These are phyloP conservation scores for Eimeria zaria DNA, from an alignment of 169 alveolate genomes.

Conservation along the genomic window DNA sequence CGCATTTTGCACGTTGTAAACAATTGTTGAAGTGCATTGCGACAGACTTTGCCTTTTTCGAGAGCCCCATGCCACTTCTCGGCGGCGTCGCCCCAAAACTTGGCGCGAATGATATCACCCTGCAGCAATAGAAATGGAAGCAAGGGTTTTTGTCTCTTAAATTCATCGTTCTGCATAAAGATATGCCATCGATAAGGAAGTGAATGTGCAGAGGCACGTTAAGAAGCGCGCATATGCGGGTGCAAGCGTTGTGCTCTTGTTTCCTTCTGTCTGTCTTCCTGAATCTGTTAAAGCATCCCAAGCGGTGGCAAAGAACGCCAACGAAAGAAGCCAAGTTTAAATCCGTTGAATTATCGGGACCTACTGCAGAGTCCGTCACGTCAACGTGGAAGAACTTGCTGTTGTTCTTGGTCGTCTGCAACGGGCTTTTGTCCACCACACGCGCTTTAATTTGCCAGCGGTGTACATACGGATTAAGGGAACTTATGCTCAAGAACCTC, in stretches of 20 bases:
- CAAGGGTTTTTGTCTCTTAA: background rate
- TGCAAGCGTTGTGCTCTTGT: no score
- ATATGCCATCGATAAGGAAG: background rate
- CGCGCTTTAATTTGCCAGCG: slow-evolving; percentile 81
- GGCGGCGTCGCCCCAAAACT: slow-evolving; percentile 85
- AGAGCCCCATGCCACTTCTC: slow-evolving; percentile 78
- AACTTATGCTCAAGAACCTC: slow-evolving; percentile 58
- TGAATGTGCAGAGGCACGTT: background rate
- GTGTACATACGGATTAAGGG: slow-evolving; percentile 75
- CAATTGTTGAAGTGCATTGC: background rate
- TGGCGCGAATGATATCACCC: slow-evolving; percentile 83
- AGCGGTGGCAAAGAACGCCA: background rate
- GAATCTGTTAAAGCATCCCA: no score
- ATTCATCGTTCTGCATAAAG: background rate
- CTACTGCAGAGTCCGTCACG: slow-evolving; percentile 75
- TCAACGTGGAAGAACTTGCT: slow-evolving; percentile 76
- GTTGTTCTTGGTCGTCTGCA: slow-evolving; percentile 73
- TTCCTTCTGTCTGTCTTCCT: no score
- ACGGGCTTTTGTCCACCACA: slow-evolving; percentile 77
- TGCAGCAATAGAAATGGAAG: background rate
- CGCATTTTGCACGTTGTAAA: background rate
- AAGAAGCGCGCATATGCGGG: no score
- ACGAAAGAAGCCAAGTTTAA: background rate
- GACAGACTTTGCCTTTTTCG: slow-evolving; percentile 76
- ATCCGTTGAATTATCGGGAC: background rate